phyloP scores from a whole-genome alignment of 768 basidiomycete species.

The Nidularia pulvinata region DNA sequence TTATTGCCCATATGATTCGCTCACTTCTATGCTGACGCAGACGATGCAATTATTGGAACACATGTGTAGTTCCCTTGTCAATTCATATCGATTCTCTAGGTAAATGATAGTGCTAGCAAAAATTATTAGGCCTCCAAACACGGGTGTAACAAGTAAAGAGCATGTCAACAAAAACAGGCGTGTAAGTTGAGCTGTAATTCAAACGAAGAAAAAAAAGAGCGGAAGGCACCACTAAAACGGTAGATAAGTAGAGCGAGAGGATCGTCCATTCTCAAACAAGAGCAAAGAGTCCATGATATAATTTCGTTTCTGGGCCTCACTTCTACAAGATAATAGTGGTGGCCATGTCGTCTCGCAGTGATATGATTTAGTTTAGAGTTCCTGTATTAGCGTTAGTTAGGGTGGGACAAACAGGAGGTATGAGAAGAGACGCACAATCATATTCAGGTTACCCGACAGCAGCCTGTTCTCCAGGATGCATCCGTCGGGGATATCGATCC shows the following conservation, averaged over 20 bases:
- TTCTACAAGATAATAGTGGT: too few relatives aligned
- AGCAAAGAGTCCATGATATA: neutral
- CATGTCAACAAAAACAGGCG: neutral
- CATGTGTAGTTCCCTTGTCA: neutral
- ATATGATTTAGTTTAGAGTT: too few relatives aligned
- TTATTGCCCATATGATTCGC: too few relatives aligned
- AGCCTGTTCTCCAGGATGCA: slow-evolving; percentile 78
- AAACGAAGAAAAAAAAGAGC: neutral
- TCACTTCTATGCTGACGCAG: too few relatives aligned
- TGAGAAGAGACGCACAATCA: slow-evolving; percentile 44
- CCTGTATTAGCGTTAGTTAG: too few relatives aligned
- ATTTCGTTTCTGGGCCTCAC: neutral
- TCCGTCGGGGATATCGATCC: slow-evolving; percentile 84
- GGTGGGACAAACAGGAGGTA: neutral
- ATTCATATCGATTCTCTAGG: neutral
- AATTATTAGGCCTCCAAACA: neutral
- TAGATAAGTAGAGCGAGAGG: neutral
- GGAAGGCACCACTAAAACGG: neutral
- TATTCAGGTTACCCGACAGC: slow-evolving; percentile 83
- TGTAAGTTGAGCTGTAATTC: neutral
- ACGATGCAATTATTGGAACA: neutral
- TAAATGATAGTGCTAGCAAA: neutral
- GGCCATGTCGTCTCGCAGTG: too few relatives aligned
- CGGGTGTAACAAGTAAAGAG: neutral
- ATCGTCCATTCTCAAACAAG: neutral